Evolutionary conservation across 2,329 filamentous ascomycete species (phyloP), one percentile per base, ranked within the genome.

Genomic region (Beauveria bassiana): DNA sequence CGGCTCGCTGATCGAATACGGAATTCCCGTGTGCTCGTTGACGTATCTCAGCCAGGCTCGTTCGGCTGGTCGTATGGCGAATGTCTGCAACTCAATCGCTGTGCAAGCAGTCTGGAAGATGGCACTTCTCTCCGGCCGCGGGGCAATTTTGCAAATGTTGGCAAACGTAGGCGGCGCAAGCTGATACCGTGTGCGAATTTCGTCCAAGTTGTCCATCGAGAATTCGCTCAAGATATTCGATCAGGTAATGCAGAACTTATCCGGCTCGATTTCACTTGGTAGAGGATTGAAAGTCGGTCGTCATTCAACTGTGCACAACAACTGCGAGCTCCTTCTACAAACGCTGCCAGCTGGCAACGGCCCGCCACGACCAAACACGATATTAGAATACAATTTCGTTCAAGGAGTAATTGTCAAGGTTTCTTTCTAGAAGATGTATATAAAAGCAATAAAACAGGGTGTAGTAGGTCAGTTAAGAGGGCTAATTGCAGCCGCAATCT

Each of bases 101-200:
- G 67, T 68, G 53, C 74, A 76, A 7, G 74, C 74, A n/a, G 65
- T 72, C 26, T 73, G 69, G 49, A 79, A 71, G 20, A 79, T 67
- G 6, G 70, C 65, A 4, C 69, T 67, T n/a, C 71, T 67, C 47
- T 70, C 64, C 1, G 73, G 74, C 6, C 64, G 59, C 3, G 52
- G 53, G 7, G 63, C 47, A 24, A 75, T 68, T 12, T 63, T 64
- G 26, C 65, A 67, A 18, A 76, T 67, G 3, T 52, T 67, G 57
- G 68, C 70, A 64, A 74, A 70, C 8, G 74, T 76, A 3, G 68
- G 63, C 0, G 65, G 14, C 0, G 74, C 69, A 9, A 76, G 65
- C 54, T 68, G 69, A 65, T 76, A 74, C 3, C 74, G 73, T 16
- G 69, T 51, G 31, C 71, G 71, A 45, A 76, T 71, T 16, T 71